Percentiles rank a stretch among this genome's conserved stretches.
phyloP scores from a whole-genome alignment of 305 asterid genomes.

The Rubia balearica region DNA sequence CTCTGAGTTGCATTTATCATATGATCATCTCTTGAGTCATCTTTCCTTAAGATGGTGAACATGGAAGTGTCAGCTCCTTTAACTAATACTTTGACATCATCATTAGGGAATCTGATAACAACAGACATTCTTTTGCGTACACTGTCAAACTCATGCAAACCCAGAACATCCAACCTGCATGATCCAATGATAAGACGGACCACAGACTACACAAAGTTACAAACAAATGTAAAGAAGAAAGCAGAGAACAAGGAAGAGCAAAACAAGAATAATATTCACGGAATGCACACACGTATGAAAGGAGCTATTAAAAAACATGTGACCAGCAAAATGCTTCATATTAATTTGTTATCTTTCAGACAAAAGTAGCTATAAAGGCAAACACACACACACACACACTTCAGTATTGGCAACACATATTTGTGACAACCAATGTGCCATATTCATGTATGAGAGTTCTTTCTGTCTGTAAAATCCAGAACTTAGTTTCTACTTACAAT shows the following conservation, averaged over 20 bases:
- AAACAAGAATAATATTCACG: neutral
- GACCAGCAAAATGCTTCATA: neutral
- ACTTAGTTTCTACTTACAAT: neutral
- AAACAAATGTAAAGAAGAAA: neutral
- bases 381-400: too few relatives aligned
- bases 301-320: neutral
- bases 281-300: neutral
- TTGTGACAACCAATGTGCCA: neutral
- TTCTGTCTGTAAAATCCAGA: neutral
- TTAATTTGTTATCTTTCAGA: neutral
- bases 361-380: neutral
- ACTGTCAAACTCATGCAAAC: conserved; percentile 96
- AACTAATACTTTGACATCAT: conserved; percentile 76
- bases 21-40: conserved; percentile 33
- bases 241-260: neutral
- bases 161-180: conserved; percentile 95
- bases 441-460: neutral
- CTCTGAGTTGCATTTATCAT: conserved; percentile 40
- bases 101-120: conserved; percentile 69
- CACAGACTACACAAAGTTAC: neutral
- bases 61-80: conserved; percentile 98
- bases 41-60: conserved; percentile 59
- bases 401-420: too few relatives aligned
- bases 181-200: conserved; percentile 5
- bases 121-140: conserved; percentile 98